These are phyloP conservation scores for Crithidia fasciculata DNA, from an alignment of 208 protist genomes.

Conservation along the genomic window DNA sequence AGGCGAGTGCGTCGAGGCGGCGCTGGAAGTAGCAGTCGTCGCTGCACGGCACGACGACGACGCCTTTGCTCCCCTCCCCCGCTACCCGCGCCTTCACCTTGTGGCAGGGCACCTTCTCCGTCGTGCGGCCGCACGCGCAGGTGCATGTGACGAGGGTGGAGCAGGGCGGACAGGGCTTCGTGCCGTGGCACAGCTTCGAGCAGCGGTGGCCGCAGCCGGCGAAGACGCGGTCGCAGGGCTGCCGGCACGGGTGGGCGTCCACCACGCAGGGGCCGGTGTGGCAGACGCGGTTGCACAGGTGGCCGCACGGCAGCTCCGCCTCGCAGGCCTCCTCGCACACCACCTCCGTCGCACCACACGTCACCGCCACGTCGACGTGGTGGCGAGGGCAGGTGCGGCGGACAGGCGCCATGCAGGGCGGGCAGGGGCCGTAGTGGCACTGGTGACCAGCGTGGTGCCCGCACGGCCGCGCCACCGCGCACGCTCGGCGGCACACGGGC, in stretches of 20 bases:
- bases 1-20: conserved; percentile 32
- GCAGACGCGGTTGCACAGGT: conserved; percentile 62
- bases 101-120: conserved; percentile 45
- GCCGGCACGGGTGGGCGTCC: conserved; percentile 36
- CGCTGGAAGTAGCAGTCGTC: conserved; percentile 39
- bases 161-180: conserved; percentile 56
- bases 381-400: conserved; percentile 50
- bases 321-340: conserved; percentile 54
- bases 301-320: conserved; percentile 59
- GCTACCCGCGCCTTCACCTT: conserved; percentile 34
- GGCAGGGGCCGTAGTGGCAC: conserved; percentile 85
- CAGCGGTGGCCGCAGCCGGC: conserved; percentile 68
- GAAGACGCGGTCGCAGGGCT: conserved; percentile 45
- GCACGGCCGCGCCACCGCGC: conserved; percentile 41
- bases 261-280: conserved; percentile 66
- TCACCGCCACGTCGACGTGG: conserved; percentile 38
- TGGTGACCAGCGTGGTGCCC: conserved; percentile 50
- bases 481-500: conserved; percentile 62
- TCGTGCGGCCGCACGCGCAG: conserved; percentile 63
- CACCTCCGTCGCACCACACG: conserved; percentile 36
- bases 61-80: conserved; percentile 31
- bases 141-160: conserved; percentile 30
- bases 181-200: conserved; percentile 53
- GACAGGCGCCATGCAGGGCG: conserved; percentile 58
- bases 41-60: conserved; percentile 35